Percentiles rank a stretch among this genome's conserved stretches.
These are phyloP conservation scores for Vigna radiata DNA, from an alignment of 306 rosid species.

Conservation along the genomic window DNA sequence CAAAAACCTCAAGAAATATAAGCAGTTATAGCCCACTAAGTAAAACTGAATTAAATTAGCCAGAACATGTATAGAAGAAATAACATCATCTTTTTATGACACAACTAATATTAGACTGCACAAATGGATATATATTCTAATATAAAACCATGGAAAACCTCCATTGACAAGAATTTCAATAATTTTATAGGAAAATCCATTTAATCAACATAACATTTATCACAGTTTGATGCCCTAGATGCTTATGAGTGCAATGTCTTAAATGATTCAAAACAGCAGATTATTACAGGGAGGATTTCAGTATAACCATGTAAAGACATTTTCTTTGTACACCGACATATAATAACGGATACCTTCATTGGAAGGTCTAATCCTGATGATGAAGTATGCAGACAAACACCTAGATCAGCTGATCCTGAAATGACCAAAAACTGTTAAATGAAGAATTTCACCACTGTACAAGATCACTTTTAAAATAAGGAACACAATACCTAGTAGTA, in stretches of 20 bases:
- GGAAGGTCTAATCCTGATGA: slow-evolving; percentile 99
- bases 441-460: slow-evolving; percentile 20
- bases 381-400: slow-evolving; percentile 95
- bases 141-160: too few species aligned
- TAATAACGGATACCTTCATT: slow-evolving; percentile 75
- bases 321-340: slow-evolving; percentile 1
- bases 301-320: slow-evolving; percentile 5
- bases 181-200: not conserved
- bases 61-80: slow-evolving; percentile 13
- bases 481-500: slow-evolving; percentile 71
- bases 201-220: slow-evolving; percentile 11
- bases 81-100: not conserved
- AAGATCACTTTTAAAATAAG: slow-evolving; percentile 4
- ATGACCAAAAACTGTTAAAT: slow-evolving; percentile 39
- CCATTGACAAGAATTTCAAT: not conserved
- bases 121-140: not conserved
- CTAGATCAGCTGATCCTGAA: slow-evolving; percentile 93
- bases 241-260: not conserved
- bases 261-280: slow-evolving; percentile 1
- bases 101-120: slow-evolving; percentile 7
- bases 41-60: slow-evolving; percentile 16
- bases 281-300: slow-evolving; percentile 4
- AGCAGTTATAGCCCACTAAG: slow-evolving; percentile 25
- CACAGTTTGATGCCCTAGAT: slow-evolving; percentile 2
- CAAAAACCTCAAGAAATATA: slow-evolving; percentile 16